These are phyloP conservation scores for Arthrinium puccinioides DNA, from an alignment of 2,329 filamentous ascomycete species.

Conservation along the genomic window DNA sequence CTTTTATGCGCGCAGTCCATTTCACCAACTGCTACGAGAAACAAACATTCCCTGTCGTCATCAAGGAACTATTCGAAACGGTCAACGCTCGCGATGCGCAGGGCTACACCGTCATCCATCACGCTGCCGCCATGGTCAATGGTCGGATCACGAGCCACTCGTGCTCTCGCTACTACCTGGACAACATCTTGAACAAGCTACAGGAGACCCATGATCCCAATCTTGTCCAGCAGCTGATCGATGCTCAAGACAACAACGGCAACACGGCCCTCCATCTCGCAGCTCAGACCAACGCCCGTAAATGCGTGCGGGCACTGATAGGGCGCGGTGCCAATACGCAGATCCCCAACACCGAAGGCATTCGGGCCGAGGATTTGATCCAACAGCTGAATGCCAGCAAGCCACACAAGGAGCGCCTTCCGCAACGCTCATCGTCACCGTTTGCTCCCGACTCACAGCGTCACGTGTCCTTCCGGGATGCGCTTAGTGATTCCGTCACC, in stretches of 20 bases:
- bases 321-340: constrained; percentile 77
- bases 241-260: constrained; percentile 76
- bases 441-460: constrained; percentile 57
- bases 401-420: constrained; percentile 54
- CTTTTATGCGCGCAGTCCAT: constrained; percentile 86
- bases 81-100: constrained; percentile 72
- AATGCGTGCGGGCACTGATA: constrained; percentile 75
- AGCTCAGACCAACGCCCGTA: constrained; percentile 78
- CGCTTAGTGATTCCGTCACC: constrained; percentile 33
- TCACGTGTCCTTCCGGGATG: constrained; percentile 46
- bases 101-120: constrained; percentile 86
- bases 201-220: constrained; percentile 69
- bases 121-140: constrained; percentile 82
- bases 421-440: constrained; percentile 69
- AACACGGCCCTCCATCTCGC: constrained; percentile 76
- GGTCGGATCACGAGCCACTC: constrained; percentile 76
- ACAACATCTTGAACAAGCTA: constrained; percentile 82
- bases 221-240: constrained; percentile 71
- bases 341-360: constrained; percentile 72
- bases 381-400: constrained; percentile 64
- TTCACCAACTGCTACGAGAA: constrained; percentile 98
- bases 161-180: constrained; percentile 87
- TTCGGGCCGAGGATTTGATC: constrained; percentile 80
- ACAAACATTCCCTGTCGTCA: constrained; percentile 76
- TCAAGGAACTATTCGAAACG: constrained; percentile 77